Evolutionary conservation across 2,329 filamentous ascomycete genomes (phyloP), one percentile per base, ranked within the genome.

Genomic region (Diplodia seriata): DNA sequence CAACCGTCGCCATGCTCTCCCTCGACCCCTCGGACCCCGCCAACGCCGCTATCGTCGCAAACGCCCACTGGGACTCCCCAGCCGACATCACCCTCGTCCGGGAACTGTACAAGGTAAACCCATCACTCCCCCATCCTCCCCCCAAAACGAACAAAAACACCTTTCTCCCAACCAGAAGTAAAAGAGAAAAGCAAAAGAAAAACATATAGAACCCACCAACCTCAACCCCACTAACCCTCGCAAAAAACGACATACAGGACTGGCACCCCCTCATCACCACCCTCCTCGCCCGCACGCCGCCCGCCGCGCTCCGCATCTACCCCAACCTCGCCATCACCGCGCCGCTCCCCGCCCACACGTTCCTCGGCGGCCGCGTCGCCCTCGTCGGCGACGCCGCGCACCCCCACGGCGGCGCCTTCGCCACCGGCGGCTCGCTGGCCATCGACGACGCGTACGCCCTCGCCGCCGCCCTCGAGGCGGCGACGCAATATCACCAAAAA

Each of bases 361-460:
- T 77, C 64, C 71, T 51, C 18, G 4, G 71, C 12, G 70, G 71
- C 26, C 74, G 75, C 11, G 74, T 75, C 4, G 77, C 75, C 0
- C 72, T 79, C 2, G 74, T 77, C 7, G 78, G 79, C 3, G 79
- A 81, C 69, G 78, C 79, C 36, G 79, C 78, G 11, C 78, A 80
- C 70, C 75, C 78, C 3, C 77, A 80, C 68, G 78, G 78, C 18
- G 79, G 78, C 29, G 78, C 77, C 15, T 75, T 77, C 67, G 79
- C 78, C 9, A 78, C 78, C 3, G 78, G 79, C 18, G 78, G 78
- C 8, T 79, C 76, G 47, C 72, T 80, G 5, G 78, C 78, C 1
- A 76, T 81, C 33, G 78, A 81, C 55, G 79, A 81, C 70, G 78
- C 78, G 7, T 81, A 77, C 63, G 73, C 75, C 1, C 72, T 79